phyloP scores from a whole-genome alignment of 345 rosid genomes.

The Hirschfeldia incana region DNA sequence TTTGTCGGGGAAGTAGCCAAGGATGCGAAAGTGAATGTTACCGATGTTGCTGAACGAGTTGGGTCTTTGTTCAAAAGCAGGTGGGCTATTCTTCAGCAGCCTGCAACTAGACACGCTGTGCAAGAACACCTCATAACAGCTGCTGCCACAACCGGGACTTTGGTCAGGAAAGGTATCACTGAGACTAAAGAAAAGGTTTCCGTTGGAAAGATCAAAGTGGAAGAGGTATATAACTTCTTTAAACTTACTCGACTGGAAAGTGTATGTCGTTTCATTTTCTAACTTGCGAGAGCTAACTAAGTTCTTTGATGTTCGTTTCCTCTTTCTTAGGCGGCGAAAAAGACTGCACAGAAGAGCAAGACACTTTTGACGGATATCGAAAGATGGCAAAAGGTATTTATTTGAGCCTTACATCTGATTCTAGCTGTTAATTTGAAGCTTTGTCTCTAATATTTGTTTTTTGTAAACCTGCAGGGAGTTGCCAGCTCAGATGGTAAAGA shows the following conservation, averaged over 20 bases:
- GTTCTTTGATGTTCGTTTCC: constrained; percentile 2
- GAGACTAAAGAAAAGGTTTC: constrained; percentile 89
- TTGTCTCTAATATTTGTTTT: constrained; percentile 33
- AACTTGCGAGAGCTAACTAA: constrained; percentile 1
- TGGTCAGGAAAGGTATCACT: constrained; percentile 77
- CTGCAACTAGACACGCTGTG: constrained; percentile 75
- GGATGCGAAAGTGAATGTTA: constrained; percentile 87
- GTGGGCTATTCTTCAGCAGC: constrained; percentile 85
- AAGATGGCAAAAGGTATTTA: constrained; percentile 91
- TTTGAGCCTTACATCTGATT: constrained; percentile 6
- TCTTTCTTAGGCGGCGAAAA: constrained; percentile 74
- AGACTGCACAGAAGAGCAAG: constrained; percentile 87
- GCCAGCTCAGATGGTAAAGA: constrained; percentile 91
- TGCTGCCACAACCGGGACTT: constrained; percentile 84
- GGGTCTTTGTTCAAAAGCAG: constrained; percentile 70
- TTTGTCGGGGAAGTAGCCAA: constrained; percentile 84
- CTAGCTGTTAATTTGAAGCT: constrained; percentile 13
- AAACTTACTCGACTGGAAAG: background rate
- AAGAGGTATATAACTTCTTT: constrained; percentile 59
- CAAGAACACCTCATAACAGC: constrained; percentile 81
- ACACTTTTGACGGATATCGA: constrained; percentile 84
- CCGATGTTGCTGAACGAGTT: constrained; percentile 82
- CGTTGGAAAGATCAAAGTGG: constrained; percentile 87
- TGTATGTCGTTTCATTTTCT: background rate
- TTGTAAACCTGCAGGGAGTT: constrained; percentile 71